Evolutionary conservation across 306 rosid species (phyloP).

Genomic region (Lupinus albus): DNA sequence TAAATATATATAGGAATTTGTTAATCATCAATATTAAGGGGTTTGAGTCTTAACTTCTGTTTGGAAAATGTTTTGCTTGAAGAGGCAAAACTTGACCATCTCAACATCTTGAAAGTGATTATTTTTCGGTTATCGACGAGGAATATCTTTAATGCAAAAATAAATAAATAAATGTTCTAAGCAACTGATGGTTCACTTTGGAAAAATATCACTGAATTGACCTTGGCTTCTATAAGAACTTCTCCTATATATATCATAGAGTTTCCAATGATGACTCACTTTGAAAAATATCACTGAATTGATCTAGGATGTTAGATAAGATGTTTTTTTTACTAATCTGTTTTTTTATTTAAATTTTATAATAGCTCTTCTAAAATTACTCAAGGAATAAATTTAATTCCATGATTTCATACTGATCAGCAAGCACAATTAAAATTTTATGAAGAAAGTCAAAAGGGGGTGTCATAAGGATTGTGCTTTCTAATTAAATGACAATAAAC

Average conservation of each 20-base stretch:
- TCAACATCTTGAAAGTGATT: too few relatives aligned
- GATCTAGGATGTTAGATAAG: not conserved
- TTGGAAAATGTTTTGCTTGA: too few relatives aligned
- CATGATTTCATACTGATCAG: not conserved
- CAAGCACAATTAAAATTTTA: not conserved
- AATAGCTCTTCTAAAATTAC: not conserved
- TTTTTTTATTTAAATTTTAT: too few relatives aligned
- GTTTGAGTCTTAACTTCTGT: too few relatives aligned
- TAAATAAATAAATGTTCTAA: too few relatives aligned
- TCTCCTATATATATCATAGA: too few relatives aligned
- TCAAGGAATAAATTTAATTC: not conserved
- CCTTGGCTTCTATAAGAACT: too few relatives aligned
- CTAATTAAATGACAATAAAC: slow-evolving; percentile 25
- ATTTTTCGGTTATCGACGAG: too few relatives aligned
- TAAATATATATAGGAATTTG: too few relatives aligned
- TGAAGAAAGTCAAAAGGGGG: not conserved
- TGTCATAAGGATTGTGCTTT: slow-evolving; percentile 44
- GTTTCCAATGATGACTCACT: slow-evolving; percentile 3
- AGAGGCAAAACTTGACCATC: too few relatives aligned
- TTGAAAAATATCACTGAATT: not conserved
- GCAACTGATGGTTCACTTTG: not conserved
- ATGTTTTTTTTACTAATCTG: not conserved
- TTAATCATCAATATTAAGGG: too few relatives aligned
- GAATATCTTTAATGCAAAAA: too few relatives aligned
- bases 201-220: not conserved